phyloP scores from a whole-genome alignment of 2,329 filamentous ascomycete species.

The Monosporascus sp. region DNA sequence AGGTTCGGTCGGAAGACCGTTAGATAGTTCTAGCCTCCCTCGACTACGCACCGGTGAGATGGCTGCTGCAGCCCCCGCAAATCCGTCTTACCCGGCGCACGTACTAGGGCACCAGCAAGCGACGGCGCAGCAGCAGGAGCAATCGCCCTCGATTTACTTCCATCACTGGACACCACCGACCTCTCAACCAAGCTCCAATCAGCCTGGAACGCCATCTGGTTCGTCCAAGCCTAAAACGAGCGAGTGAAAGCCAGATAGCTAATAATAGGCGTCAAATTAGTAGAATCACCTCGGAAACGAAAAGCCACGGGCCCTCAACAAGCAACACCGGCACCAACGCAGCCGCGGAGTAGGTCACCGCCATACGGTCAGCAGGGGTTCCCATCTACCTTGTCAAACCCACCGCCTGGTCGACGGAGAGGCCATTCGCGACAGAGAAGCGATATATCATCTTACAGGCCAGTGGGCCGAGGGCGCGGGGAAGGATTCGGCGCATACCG shows the following conservation, averaged over 20 bases:
- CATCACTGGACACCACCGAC: constrained; percentile 88
- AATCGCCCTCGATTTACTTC: constrained; percentile 78
- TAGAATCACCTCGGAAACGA: constrained; percentile 78
- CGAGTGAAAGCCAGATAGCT: constrained; percentile 39
- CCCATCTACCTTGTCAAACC: constrained; percentile 47
- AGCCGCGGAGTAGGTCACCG: constrained; percentile 46
- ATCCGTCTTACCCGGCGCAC: constrained; percentile 38
- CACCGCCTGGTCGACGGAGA: constrained; percentile 47
- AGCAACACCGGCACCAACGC: constrained; percentile 40
- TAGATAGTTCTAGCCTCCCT: constrained; percentile 34
- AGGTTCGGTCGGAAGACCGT: constrained; percentile 32
- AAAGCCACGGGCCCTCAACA: constrained; percentile 61
- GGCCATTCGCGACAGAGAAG: constrained; percentile 62
- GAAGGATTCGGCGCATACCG: constrained; percentile 30
- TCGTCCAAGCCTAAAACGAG: constrained; percentile 53
- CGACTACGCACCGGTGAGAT: constrained; percentile 42
- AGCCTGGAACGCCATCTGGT: constrained; percentile 70
- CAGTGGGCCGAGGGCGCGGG: constrained; percentile 32
- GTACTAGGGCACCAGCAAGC: constrained; percentile 48
- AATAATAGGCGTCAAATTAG: constrained; percentile 45
- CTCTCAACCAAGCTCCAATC: constrained; percentile 56
- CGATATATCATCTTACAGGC: constrained; percentile 51
- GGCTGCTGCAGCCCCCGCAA: constrained; percentile 26
- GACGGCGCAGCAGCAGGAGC: constrained; percentile 51
- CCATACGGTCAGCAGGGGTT: constrained; percentile 46